Percentiles rank a stretch among this genome's conserved stretches.
Conservation (phyloP, 2,329 filamentous ascomycete species). For the Fusarium robinianum region DNA sequence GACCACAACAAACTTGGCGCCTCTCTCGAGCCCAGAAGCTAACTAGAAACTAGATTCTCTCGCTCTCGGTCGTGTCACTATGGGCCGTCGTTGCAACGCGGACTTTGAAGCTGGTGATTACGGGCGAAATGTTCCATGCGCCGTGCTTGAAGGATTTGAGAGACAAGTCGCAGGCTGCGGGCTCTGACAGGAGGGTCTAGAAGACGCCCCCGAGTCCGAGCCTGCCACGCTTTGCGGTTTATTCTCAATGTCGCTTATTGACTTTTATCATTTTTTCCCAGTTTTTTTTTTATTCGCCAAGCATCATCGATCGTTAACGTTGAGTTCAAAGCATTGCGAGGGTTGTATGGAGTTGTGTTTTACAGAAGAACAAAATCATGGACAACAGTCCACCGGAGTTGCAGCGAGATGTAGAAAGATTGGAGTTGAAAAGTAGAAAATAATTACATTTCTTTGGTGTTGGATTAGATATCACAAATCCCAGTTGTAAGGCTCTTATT, state of each 20-base stretch:
- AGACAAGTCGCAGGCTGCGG: slow-evolving; percentile 39
- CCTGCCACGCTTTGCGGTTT: not conserved
- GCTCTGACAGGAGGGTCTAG: slow-evolving; percentile 38
- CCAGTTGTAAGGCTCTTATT: no score
- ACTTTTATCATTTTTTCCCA: not conserved
- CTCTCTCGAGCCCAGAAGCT: no score
- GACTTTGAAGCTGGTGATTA: slow-evolving; percentile 45
- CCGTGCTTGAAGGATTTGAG: slow-evolving; percentile 48
- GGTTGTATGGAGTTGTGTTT: no score
- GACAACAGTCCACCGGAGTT: no score
- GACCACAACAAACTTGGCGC: no score
- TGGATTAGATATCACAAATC: no score
- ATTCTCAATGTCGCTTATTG: not conserved
- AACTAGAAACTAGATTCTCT: slow-evolving; percentile 43
- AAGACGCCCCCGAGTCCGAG: not conserved
- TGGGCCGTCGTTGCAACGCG: slow-evolving; percentile 49
- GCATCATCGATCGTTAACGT: no score
- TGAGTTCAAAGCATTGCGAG: no score
- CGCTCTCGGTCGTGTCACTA: slow-evolving; percentile 46
- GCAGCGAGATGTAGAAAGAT: no score
- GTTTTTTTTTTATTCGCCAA: not conserved
- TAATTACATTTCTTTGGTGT: no score
- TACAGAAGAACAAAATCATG: no score
- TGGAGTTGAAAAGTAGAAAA: no score
- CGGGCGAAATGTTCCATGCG: slow-evolving; percentile 51